Evolutionary conservation across 129 eudicot genomes (phyloP).

Genomic region (Helianthus tuberosus): DNA sequence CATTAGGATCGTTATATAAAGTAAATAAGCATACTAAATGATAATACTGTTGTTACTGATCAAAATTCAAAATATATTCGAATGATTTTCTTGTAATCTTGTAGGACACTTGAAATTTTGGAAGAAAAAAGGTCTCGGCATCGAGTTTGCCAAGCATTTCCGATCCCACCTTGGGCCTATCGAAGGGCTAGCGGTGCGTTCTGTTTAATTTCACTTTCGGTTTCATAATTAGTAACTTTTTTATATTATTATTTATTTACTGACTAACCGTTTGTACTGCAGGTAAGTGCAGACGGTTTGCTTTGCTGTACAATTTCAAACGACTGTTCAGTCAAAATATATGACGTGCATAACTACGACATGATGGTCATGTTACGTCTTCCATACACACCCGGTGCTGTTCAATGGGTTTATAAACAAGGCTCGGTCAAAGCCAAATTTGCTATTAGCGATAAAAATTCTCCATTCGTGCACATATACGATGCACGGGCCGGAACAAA

Average conservation of each 20-base stretch:
- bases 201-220: neutral
- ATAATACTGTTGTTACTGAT: too few relatives aligned
- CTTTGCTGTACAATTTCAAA: slow-evolving; percentile 95
- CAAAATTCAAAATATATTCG: neutral
- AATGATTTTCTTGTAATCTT: slow-evolving; percentile 19
- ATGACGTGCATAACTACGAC: slow-evolving; percentile 91
- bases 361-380: slow-evolving; percentile 98
- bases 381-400: slow-evolving; percentile 78
- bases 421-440: slow-evolving; percentile 85
- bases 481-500: slow-evolving; percentile 91
- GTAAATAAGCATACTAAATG: too few relatives aligned
- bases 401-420: slow-evolving; percentile 91
- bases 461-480: slow-evolving; percentile 77
- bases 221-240: neutral
- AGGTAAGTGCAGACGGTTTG: slow-evolving; percentile 92
- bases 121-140: slow-evolving; percentile 91
- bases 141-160: slow-evolving; percentile 95
- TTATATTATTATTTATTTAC: neutral
- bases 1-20: too few relatives aligned
- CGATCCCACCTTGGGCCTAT: slow-evolving; percentile 96
- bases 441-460: slow-evolving; percentile 83
- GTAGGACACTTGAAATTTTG: slow-evolving; percentile 95
- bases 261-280: slow-evolving; percentile 28
- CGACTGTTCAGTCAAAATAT: slow-evolving; percentile 80
- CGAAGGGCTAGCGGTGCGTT: slow-evolving; percentile 93